A percentile compares a stretch with the other conserved stretches of the same genome.
These are phyloP conservation scores for Paragyromitra xinjiangensis DNA, from an alignment of 495 filamentous ascomycete genomes.

Conservation along the genomic window DNA sequence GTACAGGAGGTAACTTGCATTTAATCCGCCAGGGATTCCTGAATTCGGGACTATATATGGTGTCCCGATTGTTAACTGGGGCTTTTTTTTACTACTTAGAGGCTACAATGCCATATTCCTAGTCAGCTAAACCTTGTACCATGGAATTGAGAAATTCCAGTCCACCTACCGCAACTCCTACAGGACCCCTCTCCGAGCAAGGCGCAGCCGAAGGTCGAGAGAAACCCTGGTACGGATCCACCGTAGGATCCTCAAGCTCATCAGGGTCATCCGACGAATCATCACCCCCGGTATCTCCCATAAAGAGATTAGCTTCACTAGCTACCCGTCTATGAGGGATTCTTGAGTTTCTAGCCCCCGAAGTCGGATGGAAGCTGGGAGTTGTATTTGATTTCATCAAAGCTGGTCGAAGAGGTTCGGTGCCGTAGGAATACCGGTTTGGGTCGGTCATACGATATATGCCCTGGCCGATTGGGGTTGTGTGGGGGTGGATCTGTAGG, in stretches of 20 bases:
- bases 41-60: not conserved
- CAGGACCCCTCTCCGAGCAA: not conserved
- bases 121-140: slow-evolving; percentile 1
- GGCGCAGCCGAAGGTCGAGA: not conserved
- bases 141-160: not conserved
- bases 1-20: slow-evolving; percentile 11
- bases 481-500: not conserved
- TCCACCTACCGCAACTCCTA: not conserved
- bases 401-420: not conserved
- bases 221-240: not conserved
- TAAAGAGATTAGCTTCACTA: not conserved
- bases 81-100: not conserved
- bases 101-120: not conserved
- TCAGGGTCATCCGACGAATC: not conserved
- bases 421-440: not conserved
- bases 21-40: not conserved
- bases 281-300: not conserved
- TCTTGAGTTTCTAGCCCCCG: not conserved
- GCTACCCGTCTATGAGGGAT: not conserved
- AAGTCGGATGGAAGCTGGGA: not conserved
- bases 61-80: not conserved
- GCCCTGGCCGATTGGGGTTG: not conserved
- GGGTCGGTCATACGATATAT: not conserved
- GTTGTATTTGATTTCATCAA: not conserved
- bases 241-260: not conserved